Conservation (phyloP, 1,284 basidiomycete species). For the Earliella scabrosa region DNA sequence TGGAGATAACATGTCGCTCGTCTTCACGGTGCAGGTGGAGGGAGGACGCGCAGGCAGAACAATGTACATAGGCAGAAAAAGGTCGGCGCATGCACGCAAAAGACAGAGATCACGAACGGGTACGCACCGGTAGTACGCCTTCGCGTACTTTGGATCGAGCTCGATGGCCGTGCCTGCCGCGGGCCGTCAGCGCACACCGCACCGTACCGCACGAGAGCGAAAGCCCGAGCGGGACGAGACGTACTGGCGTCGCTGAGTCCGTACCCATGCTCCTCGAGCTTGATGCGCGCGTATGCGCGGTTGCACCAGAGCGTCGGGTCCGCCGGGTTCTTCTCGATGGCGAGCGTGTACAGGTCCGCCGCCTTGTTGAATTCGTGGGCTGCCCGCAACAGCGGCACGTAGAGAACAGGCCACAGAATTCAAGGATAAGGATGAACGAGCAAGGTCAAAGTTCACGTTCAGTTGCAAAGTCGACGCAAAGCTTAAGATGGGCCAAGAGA, state of each 20-base stretch:
- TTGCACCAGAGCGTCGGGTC: constrained; percentile 84
- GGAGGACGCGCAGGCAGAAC: too few species aligned
- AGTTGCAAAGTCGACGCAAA: background rate
- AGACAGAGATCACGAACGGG: constrained; percentile 6
- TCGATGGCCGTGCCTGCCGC: constrained; percentile 81
- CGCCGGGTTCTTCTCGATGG: constrained; percentile 79
- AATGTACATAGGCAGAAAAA: too few species aligned
- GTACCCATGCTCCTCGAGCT: constrained; percentile 83
- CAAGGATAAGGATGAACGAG: too few species aligned
- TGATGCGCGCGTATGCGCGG: constrained; percentile 78
- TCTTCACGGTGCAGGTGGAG: constrained; percentile 41
- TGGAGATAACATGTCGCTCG: constrained; percentile 93
- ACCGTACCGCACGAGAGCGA: background rate
- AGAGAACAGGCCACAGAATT: too few species aligned
- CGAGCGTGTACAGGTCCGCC: constrained; percentile 77
- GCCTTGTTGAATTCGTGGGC: constrained; percentile 64
- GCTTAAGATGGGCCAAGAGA: background rate
- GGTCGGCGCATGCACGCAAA: background rate
- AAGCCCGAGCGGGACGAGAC: background rate
- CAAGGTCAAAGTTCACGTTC: too few species aligned
- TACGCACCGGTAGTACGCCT: constrained; percentile 83
- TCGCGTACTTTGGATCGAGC: constrained; percentile 89
- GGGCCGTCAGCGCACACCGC: background rate
- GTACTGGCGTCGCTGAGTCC: constrained; percentile 78
- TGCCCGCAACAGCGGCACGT: too few species aligned